Percentiles rank a stretch among this genome's conserved stretches.
Conservation (phyloP, 306 rosid genomes). For the Crotalaria pallida region DNA sequence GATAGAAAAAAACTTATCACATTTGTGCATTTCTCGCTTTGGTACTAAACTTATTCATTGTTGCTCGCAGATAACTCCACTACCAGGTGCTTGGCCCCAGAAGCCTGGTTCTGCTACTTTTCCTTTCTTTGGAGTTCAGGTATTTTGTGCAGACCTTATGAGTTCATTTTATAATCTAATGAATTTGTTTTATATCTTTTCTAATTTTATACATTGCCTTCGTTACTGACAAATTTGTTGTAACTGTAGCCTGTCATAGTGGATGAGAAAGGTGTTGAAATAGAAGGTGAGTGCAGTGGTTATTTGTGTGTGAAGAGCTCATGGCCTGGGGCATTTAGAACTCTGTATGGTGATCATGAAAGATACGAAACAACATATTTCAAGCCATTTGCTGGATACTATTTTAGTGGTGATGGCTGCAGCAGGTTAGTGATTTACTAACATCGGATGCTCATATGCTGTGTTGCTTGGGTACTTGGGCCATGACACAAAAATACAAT, state of each 20-base stretch:
- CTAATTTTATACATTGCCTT: slow-evolving; percentile 8
- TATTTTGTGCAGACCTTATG: slow-evolving; percentile 21
- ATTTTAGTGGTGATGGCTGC: slow-evolving; percentile 98
- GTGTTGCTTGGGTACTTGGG: neutral
- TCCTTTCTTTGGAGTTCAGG: slow-evolving; percentile 99
- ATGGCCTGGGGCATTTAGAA: slow-evolving; percentile 99
- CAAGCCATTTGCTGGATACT: slow-evolving; percentile 93
- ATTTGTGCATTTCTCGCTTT: neutral
- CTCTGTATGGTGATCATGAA: slow-evolving; percentile 93
- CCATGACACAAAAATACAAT: neutral
- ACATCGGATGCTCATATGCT: neutral
- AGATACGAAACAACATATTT: slow-evolving; percentile 96
- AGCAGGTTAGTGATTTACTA: slow-evolving; percentile 48
- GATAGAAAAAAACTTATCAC: neutral
- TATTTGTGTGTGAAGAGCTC: slow-evolving; percentile 82
- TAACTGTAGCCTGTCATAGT: slow-evolving; percentile 74
- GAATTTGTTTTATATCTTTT: neutral
- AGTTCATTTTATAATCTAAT: slow-evolving; percentile 9
- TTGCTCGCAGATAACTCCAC: slow-evolving; percentile 78
- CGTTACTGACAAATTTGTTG: slow-evolving; percentile 16
- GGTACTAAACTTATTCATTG: slow-evolving; percentile 11
- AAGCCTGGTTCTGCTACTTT: slow-evolving; percentile 99
- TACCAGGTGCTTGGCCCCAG: slow-evolving; percentile 98
- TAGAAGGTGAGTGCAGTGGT: slow-evolving; percentile 93
- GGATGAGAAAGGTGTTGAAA: slow-evolving; percentile 89